phyloP scores from a whole-genome alignment of 108 stramenopile species.

The Mayamaea pseudoterrestris region DNA sequence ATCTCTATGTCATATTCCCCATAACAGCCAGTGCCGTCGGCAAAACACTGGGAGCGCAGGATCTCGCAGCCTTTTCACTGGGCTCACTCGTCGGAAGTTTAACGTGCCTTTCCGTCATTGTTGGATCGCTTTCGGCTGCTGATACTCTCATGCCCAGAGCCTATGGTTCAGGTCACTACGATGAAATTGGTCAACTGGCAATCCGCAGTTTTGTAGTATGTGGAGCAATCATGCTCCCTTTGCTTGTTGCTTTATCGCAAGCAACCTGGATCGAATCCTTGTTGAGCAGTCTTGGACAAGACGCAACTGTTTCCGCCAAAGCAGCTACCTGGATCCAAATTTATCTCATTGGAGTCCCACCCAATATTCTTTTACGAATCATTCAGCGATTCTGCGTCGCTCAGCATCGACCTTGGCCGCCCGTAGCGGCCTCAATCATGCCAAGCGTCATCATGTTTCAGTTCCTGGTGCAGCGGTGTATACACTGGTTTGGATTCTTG shows the following conservation, averaged over 20 bases:
- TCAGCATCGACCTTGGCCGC: slow-evolving; percentile 25
- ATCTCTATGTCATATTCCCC: slow-evolving; percentile 24
- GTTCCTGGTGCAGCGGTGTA: slow-evolving; percentile 13
- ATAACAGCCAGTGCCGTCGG: slow-evolving; percentile 32
- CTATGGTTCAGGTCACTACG: slow-evolving; percentile 17
- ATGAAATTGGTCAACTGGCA: slow-evolving; percentile 27
- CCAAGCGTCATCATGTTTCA: slow-evolving; percentile 26
- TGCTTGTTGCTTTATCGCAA: slow-evolving; percentile 18
- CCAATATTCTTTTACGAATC: slow-evolving; percentile 25
- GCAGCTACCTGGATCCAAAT: slow-evolving; percentile 35
- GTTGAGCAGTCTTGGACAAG: slow-evolving; percentile 30
- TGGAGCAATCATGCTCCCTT: slow-evolving; percentile 11
- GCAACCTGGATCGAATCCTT: slow-evolving; percentile 9
- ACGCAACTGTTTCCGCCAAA: slow-evolving; percentile 7
- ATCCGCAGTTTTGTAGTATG: slow-evolving; percentile 24
- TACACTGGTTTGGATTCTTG: slow-evolving; percentile 18
- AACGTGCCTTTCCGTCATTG: slow-evolving; percentile 29
- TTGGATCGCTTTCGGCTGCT: slow-evolving; percentile 26
- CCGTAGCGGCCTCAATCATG: slow-evolving; percentile 13
- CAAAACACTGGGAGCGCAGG: slow-evolving; percentile 20
- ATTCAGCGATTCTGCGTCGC: slow-evolving; percentile 24
- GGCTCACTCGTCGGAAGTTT: slow-evolving; percentile 37
- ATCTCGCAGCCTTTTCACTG: slow-evolving; percentile 35
- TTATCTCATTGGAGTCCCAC: slow-evolving; percentile 27
- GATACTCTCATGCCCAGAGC: slow-evolving; percentile 38